These are phyloP conservation scores for Andrographis paniculata DNA, from an alignment of 305 asterid species.

Conservation along the genomic window DNA sequence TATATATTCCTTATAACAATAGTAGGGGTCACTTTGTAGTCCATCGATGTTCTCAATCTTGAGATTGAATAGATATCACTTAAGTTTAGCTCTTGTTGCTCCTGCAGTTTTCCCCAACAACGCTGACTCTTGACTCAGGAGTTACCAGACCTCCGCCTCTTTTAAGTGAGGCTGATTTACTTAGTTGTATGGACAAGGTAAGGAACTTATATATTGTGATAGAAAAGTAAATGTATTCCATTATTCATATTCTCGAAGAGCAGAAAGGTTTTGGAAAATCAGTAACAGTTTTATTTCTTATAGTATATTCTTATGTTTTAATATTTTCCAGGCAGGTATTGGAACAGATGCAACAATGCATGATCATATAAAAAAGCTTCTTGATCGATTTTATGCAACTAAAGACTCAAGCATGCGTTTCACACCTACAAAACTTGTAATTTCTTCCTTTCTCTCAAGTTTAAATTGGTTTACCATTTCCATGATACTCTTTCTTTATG, in stretches of 20 bases:
- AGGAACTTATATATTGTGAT: constrained; percentile 17
- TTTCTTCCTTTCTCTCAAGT: constrained; percentile 18
- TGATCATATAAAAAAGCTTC: constrained; percentile 95
- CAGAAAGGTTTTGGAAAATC: constrained; percentile 9
- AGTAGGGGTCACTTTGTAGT: neutral
- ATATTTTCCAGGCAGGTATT: constrained; percentile 63
- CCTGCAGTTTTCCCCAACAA: constrained; percentile 76
- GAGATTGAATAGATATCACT: constrained; percentile 7
- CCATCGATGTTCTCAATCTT: constrained; percentile 6
- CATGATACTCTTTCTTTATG: too few species aligned
- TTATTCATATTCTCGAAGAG: constrained; percentile 7
- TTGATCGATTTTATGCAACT: constrained; percentile 88
- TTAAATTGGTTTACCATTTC: neutral
- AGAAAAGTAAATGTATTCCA: constrained; percentile 11
- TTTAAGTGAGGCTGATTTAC: constrained; percentile 92
- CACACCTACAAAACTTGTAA: constrained; percentile 90
- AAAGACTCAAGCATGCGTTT: constrained; percentile 81
- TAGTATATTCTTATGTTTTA: constrained; percentile 13
- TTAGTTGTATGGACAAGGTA: constrained; percentile 96
- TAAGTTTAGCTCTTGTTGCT: constrained; percentile 16
- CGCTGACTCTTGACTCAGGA: constrained; percentile 93
- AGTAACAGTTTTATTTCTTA: constrained; percentile 13
- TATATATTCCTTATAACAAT: constrained; percentile 7
- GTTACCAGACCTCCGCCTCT: constrained; percentile 97
- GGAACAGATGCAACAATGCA: constrained; percentile 99